A percentile compares a stretch with the other conserved stretches of the same genome.
phyloP scores from a whole-genome alignment of 163 green algal species.

The Picocystis sp. region DNA sequence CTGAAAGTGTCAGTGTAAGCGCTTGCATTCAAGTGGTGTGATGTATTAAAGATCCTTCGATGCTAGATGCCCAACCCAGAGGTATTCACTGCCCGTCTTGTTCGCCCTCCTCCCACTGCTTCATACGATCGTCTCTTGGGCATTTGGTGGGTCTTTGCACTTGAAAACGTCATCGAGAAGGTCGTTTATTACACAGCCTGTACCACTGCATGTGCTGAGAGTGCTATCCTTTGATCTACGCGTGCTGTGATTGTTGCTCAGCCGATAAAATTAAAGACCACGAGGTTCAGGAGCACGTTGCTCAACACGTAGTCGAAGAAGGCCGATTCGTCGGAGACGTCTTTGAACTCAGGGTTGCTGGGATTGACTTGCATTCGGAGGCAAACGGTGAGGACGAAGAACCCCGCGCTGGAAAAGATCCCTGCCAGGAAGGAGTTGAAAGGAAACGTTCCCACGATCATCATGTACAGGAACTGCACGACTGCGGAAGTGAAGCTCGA shows the following conservation, averaged over 20 bases:
- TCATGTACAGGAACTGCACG: constrained; percentile 67
- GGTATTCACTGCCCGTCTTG: too few species aligned
- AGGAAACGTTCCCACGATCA: constrained; percentile 68
- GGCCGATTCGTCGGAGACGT: constrained; percentile 37
- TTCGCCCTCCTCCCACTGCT: too few species aligned
- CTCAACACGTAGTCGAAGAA: constrained; percentile 65
- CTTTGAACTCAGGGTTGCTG: constrained; percentile 31
- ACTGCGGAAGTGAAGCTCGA: constrained; percentile 33
- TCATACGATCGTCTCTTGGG: too few species aligned
- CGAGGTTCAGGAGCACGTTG: constrained; percentile 44
- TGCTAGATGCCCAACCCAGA: too few species aligned
- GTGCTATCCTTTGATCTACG: too few species aligned
- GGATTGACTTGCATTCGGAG: constrained; percentile 60
- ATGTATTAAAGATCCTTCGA: too few species aligned
- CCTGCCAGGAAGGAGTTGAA: constrained; percentile 85
- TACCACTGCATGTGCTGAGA: too few species aligned
- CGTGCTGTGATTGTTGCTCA: constrained; percentile 12
- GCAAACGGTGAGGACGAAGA: constrained; percentile 67
- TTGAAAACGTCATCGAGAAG: too few species aligned
- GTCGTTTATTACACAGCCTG: too few species aligned
- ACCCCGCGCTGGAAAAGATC: constrained; percentile 61
- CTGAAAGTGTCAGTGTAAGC: too few species aligned
- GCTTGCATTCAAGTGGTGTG: too few species aligned
- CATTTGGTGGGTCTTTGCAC: too few species aligned
- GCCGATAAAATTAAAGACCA: constrained; percentile 56